phyloP scores from a whole-genome alignment of 202 grass and related monocot genomes.

The Digitaria exilis region DNA sequence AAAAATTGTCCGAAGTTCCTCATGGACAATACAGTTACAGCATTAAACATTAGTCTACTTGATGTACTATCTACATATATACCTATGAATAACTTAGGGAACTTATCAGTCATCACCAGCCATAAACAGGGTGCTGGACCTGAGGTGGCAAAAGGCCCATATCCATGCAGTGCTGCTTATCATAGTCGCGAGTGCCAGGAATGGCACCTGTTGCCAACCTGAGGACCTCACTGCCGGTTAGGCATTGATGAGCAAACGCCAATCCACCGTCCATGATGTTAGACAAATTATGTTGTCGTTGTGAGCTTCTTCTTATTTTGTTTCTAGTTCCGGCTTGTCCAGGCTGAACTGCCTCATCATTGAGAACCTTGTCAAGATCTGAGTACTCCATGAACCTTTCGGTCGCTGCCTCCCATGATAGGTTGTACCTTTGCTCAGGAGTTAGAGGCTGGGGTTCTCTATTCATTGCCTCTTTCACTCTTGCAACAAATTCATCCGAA shows the following conservation, averaged over 20 bases:
- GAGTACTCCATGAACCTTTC: constrained; percentile 72
- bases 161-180: constrained; percentile 61
- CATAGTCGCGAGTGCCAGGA: constrained; percentile 65
- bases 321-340: constrained; percentile 27
- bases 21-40: not conserved
- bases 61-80: constrained; percentile 28
- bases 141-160: constrained; percentile 66
- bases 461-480: constrained; percentile 69
- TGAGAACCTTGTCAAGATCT: constrained; percentile 67
- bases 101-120: constrained; percentile 35
- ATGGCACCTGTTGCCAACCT: constrained; percentile 69
- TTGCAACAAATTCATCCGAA: constrained; percentile 63
- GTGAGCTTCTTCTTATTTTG: constrained; percentile 30
- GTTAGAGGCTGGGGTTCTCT: constrained; percentile 70
- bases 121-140: constrained; percentile 61
- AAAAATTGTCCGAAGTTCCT: not conserved
- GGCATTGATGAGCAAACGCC: constrained; percentile 76
- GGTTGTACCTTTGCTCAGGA: constrained; percentile 63
- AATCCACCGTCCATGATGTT: constrained; percentile 61
- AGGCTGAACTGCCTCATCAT: constrained; percentile 6
- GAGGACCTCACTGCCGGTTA: constrained; percentile 74
- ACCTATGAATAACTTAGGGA: not conserved
- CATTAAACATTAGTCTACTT: constrained; percentile 3
- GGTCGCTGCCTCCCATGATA: constrained; percentile 83
- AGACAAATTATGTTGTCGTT: constrained; percentile 41